A percentile compares a stretch with the other conserved stretches of the same genome.
These are phyloP conservation scores for Fusarium sp. DNA, from an alignment of 2,329 filamentous ascomycete genomes.

Conservation along the genomic window DNA sequence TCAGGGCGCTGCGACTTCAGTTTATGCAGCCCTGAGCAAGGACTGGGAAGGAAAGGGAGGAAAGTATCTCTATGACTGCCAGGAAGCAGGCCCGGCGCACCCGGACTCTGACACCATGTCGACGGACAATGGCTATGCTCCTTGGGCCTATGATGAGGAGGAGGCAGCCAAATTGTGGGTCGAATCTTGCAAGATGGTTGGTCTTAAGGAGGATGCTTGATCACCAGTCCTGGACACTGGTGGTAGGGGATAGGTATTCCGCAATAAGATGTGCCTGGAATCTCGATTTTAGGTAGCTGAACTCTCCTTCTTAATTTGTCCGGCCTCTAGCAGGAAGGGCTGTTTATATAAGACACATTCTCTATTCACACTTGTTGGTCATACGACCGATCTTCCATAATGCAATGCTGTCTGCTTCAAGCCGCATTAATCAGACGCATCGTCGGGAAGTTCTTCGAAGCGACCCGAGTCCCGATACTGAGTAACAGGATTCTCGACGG, in stretches of 20 bases:
- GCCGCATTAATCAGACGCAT: background rate
- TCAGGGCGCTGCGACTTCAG: conserved; percentile 13
- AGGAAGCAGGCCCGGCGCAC: background rate
- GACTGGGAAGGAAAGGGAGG: conserved; percentile 17
- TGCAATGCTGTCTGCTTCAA: background rate
- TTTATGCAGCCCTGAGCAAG: conserved; percentile 4
- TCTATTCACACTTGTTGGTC: background rate
- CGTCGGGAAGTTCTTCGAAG: background rate
- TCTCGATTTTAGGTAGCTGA: background rate
- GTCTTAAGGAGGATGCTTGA: background rate
- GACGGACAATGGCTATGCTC: background rate
- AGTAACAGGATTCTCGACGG: background rate
- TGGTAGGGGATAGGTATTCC: background rate
- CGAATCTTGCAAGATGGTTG: background rate
- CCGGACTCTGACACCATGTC: background rate
- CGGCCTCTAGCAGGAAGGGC: background rate
- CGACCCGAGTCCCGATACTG: background rate
- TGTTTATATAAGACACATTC: background rate
- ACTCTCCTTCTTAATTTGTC: background rate
- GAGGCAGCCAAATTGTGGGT: background rate
- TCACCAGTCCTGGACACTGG: background rate
- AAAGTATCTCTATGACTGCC: conserved; percentile 3
- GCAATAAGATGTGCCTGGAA: background rate
- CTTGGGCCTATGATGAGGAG: conserved; percentile 8
- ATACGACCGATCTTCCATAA: background rate